Evolutionary conservation across 306 rosid genomes (phyloP), one percentile per base, ranked within the genome.

Genomic region (Potentilla sterilis): DNA sequence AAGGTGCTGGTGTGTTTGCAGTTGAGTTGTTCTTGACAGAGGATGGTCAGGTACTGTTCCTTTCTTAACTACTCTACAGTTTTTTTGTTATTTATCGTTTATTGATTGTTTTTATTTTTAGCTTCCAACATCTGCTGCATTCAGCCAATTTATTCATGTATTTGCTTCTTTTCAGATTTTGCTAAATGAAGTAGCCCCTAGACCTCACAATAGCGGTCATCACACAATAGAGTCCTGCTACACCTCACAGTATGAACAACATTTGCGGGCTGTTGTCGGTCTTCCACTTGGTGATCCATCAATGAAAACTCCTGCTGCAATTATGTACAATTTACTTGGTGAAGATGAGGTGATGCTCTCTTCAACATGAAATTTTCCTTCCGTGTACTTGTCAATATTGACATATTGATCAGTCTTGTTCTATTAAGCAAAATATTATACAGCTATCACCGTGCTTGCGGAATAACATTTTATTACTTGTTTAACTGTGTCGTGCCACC

Each of bases 121-220:
- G n/a, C 16, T 67, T 42, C 40, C 3, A 12, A 51, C 6, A 24
- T 68, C 28, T 62, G 49, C 46, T 69, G 79, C 62, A 16, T 52
- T 42, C 73, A 74, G 82, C 61, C 74, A 9, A 73, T 72, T 72
- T 24, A 54, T 54, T 41, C 59, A 32, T 49, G 13, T 65, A 24
- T 34, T 42, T 5, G 9, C 51, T 73, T 75, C 71, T 80, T 66
- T 71, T 71, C 89, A 95, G 97, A 92, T 95, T 87, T 81, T 95
- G 78, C 78, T 95, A 65, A 92, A 95, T 85, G 99, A 95, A 89
- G 97, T 95, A 42, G 99, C 97, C 8, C 97, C 93, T 76, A 89
- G 97, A 78, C 97, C 97, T 78, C 99, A 95, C 80, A 95, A 92
- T 78, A 95, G 97, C n/a, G 97, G 99, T 62, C 98, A 94, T 83